Evolutionary conservation across 805 yeast species (phyloP).

Genomic region (Saccharomycopsis oosterbeekiorum): DNA sequence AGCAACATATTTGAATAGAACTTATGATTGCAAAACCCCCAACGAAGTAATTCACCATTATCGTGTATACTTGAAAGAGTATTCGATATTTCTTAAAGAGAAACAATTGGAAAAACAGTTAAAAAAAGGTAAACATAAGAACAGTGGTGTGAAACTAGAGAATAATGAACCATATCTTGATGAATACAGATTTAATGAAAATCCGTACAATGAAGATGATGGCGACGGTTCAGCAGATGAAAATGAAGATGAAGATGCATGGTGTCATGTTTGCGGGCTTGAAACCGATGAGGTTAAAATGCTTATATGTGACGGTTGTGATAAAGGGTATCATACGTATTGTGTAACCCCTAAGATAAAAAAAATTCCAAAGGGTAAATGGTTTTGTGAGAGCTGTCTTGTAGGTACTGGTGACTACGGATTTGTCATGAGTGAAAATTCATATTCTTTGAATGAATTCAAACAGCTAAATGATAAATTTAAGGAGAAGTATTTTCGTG

Average conservation of each 20-base stretch:
- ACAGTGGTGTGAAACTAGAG: conserved; percentile 5
- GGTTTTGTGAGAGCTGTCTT: conserved; percentile 83
- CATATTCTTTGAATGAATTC: conserved; percentile 53
- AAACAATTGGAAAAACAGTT: neutral
- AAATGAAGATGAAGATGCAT: conserved; percentile 21
- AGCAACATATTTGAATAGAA: conserved; percentile 23
- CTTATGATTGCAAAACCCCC: neutral
- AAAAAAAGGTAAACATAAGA: conserved; percentile 18
- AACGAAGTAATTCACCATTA: conserved; percentile 22
- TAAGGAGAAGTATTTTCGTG: conserved; percentile 33
- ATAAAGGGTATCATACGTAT: conserved; percentile 52
- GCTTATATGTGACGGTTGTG: conserved; percentile 66
- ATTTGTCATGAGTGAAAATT: conserved; percentile 56
- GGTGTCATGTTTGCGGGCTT: conserved; percentile 23
- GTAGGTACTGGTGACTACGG: conserved; percentile 84
- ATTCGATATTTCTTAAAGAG: conserved; percentile 26
- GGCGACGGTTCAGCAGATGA: conserved; percentile 20
- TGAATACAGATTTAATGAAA: conserved; percentile 16
- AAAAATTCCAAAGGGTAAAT: conserved; percentile 45
- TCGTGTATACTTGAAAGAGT: conserved; percentile 22
- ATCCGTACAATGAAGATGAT: conserved; percentile 17
- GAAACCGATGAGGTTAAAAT: conserved; percentile 31
- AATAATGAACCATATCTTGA: neutral
- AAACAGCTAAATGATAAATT: conserved; percentile 44
- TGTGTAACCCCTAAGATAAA: conserved; percentile 55